Conservation (phyloP, 2,329 filamentous ascomycete genomes). For the Aspergillus piperis region DNA sequence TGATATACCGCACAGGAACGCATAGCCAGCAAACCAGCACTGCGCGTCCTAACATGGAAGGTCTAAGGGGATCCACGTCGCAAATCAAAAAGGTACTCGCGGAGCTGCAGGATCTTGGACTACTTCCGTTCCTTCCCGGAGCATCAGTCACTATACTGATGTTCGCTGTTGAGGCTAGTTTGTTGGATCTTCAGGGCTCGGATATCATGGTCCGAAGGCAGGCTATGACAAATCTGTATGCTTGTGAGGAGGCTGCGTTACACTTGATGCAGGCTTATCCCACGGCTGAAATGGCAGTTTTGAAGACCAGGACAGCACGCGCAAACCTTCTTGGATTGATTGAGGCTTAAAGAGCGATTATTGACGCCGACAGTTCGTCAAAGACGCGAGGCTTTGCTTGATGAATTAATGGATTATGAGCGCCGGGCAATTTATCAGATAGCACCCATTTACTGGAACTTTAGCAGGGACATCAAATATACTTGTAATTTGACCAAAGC, state of each 20-base stretch:
- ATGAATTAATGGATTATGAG: too few relatives aligned
- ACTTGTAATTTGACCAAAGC: too few relatives aligned
- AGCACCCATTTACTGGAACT: too few relatives aligned
- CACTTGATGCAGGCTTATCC: slow-evolving; percentile 1
- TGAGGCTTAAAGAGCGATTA: not conserved
- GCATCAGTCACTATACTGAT: not conserved
- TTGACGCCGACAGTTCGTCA: rapidly evolving
- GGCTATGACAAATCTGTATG: slow-evolving; percentile 1
- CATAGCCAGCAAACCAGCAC: not conserved
- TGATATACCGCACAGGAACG: not conserved
- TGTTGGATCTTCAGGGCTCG: not conserved
- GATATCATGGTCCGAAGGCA: not conserved
- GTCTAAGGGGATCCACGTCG: not conserved
- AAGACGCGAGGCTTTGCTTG: not conserved
- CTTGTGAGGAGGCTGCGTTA: not conserved
- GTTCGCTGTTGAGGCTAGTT: not conserved
- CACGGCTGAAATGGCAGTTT: not conserved
- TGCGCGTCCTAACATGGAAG: not conserved
- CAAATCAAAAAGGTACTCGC: not conserved
- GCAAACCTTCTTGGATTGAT: not conserved
- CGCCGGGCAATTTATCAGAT: too few relatives aligned
- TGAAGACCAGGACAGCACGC: not conserved
- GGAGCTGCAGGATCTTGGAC: not conserved
- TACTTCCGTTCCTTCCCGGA: not conserved
- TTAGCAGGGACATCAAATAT: too few relatives aligned